Evolutionary conservation across 805 yeast species (phyloP), one percentile per base, ranked within the genome.

Genomic region (Hanseniaspora vineae): DNA sequence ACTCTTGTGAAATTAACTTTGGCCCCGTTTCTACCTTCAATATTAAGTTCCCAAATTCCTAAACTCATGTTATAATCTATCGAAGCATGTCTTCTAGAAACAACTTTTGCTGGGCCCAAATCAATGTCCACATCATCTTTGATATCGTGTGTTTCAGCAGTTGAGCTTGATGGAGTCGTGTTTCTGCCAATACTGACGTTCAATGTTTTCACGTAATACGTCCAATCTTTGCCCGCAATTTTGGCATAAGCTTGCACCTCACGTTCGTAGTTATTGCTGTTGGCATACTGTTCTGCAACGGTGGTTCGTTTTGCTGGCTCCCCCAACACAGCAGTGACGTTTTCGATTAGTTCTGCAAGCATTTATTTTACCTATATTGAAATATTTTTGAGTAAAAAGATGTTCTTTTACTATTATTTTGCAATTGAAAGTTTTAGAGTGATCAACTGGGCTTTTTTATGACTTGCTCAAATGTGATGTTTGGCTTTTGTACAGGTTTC

Each of bases 241-340:
- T 92, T 92, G 35, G 97, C 98, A 64, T 90, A 92, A 0, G 98
- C 98, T 66, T 89, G 95, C n/a, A 92, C 89, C 61, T 89, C 96
- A 4, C 71, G 60, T 37, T 72, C 75, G 33, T 70, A 60, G 47
- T 69, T 83, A 51, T 78, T 77, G 46, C 80, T 86, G 63, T 92
- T 92, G 48, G 90, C 78, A 60, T 76, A 85, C 23, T 68, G 74
- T 44, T 67, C 68, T 12, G 95, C 77, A 6, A 89, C 97, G 52
- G 77, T 76, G 1, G 96, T 87, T 18, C 71, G 71, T 40, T 84
- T 84, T 23, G 79, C 80, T 0, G 97, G 96, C 12, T 73, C 68
- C 12, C 76, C 72, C 48, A 92, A 70, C 11, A 77, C 72, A 20
- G 84, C 72, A 32, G 87, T 84, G 18, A 89, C 85, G 17, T 81